Percentiles rank a stretch among this genome's conserved stretches.
Conservation (phyloP, 352 stramenopile genomes). For the Elongisporangium prolatum region DNA sequence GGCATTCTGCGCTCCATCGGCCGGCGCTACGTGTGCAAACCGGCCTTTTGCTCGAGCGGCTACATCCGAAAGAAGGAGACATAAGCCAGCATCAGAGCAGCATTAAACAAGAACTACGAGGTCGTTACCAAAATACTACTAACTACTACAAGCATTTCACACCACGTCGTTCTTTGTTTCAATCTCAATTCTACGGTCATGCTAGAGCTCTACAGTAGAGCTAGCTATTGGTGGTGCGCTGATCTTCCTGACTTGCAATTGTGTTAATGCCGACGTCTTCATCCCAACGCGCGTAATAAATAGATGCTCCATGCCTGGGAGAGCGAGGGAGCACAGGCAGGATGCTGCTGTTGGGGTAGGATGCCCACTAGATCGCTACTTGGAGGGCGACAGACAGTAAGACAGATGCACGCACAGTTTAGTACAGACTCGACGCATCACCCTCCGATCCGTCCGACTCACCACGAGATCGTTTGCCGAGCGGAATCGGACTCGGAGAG, state of each 20-base stretch:
- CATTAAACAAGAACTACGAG: no score
- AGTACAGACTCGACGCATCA: not conserved
- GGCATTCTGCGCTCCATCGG: constrained; percentile 73
- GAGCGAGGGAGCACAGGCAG: not conserved
- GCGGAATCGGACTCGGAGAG: not conserved
- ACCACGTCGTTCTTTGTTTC: not conserved
- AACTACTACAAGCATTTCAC: no score
- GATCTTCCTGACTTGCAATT: not conserved
- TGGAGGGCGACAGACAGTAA: not conserved
- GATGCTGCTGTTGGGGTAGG: not conserved
- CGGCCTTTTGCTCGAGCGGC: constrained; percentile 78
- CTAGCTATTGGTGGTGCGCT: not conserved
- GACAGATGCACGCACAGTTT: not conserved
- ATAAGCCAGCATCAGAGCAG: not conserved
- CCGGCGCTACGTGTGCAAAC: constrained; percentile 81
- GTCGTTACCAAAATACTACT: no score
- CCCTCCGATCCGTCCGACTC: not conserved
- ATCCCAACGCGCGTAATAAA: not conserved
- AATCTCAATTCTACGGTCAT: not conserved
- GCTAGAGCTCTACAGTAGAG: not conserved
- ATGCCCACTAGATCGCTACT: not conserved
- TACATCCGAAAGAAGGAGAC: constrained; percentile 70
- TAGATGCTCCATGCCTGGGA: not conserved
- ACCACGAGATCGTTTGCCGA: not conserved
- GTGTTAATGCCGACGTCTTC: not conserved